Evolutionary conservation across 2,329 filamentous ascomycete genomes (phyloP).

Genomic region (Aureobasidium sp.): DNA sequence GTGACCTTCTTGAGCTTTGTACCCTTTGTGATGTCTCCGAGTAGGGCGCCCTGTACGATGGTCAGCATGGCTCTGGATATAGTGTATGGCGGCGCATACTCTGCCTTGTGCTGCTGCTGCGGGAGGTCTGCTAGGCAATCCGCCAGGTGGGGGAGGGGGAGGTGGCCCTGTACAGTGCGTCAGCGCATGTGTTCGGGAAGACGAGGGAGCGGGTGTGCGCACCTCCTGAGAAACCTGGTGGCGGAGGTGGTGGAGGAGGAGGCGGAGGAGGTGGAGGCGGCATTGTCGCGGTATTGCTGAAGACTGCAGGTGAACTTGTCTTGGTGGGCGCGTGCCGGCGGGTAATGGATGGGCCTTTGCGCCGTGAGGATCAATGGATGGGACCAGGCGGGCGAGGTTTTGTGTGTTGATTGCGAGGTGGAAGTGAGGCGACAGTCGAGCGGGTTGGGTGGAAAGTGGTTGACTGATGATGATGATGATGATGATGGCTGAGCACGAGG

Average conservation of each 20-base stretch:
- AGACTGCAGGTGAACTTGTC: neutral
- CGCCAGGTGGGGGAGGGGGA: conserved; percentile 49
- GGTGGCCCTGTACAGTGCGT: conserved; percentile 43
- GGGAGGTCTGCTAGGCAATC: conserved; percentile 52
- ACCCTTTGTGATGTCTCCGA: conserved; percentile 83
- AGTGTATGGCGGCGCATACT: conserved; percentile 44
- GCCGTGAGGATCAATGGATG: neutral
- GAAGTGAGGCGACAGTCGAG: neutral
- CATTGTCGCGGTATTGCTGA: conserved; percentile 17
- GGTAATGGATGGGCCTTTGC: neutral
- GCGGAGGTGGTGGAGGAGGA: conserved; percentile 56
- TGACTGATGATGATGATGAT: neutral
- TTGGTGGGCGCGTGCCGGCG: conserved; percentile 6
- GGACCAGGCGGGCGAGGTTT: neutral
- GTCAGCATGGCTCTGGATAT: neutral
- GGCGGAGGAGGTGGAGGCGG: conserved; percentile 65
- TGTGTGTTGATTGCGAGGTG: neutral
- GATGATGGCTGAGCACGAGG: conserved; percentile 5
- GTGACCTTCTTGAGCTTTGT: conserved; percentile 68
- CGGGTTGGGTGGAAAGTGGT: neutral
- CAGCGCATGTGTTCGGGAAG: neutral
- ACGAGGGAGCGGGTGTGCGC: neutral
- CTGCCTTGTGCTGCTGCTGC: conserved; percentile 50
- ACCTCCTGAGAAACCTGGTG: conserved; percentile 47
- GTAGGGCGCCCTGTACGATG: conserved; percentile 65